Evolutionary conservation across 2,329 filamentous ascomycete genomes (phyloP), one percentile per base, ranked within the genome.

Genomic region (Stagonosporopsis rhizophila): DNA sequence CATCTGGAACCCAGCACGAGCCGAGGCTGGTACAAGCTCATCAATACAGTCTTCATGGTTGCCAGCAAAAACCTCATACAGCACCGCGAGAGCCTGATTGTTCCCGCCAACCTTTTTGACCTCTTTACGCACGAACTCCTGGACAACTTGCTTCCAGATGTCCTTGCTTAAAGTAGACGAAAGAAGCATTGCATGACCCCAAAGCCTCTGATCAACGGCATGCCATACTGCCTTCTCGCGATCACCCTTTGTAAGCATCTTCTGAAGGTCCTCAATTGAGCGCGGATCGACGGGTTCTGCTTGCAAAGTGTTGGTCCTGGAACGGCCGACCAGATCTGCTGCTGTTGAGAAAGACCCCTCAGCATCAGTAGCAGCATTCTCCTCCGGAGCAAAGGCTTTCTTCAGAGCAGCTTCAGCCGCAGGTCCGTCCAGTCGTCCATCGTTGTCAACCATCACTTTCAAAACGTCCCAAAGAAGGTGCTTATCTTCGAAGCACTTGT

Each of bases 41-140:
- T 99, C 95, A 15, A 98, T 88, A 63, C 92, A 96, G 66, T 99
- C 95, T 62, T 97, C 93, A 55, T 89, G 87, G 71, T 97, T 99
- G 0, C 95, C 94, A 22, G 93, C 95, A 58, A 99, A 88, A 0
- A 98, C 88, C 71, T 96, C 92, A 75, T 99, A 99, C 3, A 99
- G 79, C 0, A 94, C 92, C 27, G 94, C 93, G 41, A 99, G 82
- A 2, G 94, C 91, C 75, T 97, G 90, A 49, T 92, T 92, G 66
- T 89, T 91, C 50, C 88, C 87, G 2, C 90, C 87, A 3, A 88
- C 81, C 48, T 89, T 89, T 73, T 95, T 96, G 52, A 99, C 91
- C 74, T 99, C 95, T 69, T 96, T 93, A 64, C 92, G 89, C 17
- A 99, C 89, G 69, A 99, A 99, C 69, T 99, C 95, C 69, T 96